These are phyloP conservation scores for Endotrypanum monterogeii DNA, from an alignment of 208 protist genomes.

Conservation along the genomic window DNA sequence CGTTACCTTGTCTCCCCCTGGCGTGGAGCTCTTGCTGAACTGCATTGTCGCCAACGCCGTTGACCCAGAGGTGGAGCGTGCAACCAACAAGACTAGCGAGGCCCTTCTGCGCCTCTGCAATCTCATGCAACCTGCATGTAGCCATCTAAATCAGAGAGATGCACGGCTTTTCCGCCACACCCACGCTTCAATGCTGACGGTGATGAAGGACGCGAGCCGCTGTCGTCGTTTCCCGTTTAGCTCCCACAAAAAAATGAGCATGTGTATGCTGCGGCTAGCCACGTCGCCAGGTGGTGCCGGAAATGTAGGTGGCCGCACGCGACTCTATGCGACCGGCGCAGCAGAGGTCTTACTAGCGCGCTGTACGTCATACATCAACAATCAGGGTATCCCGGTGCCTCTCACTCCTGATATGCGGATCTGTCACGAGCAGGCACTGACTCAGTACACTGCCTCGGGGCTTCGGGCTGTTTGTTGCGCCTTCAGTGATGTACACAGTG, in stretches of 20 bases:
- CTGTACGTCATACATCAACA: conserved; percentile 44
- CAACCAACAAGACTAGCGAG: conserved; percentile 74
- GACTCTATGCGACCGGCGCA: conserved; percentile 61
- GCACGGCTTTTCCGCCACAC: conserved; percentile 28
- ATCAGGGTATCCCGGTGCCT: conserved; percentile 35
- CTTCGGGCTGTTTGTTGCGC: conserved; percentile 80
- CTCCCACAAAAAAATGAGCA: conserved; percentile 73
- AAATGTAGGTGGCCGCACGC: conserved; percentile 21
- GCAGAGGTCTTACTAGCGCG: conserved; percentile 64
- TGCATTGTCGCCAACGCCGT: conserved; percentile 64
- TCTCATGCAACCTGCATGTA: conserved; percentile 12
- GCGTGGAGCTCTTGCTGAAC: conserved; percentile 54
- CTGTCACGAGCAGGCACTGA: conserved; percentile 47
- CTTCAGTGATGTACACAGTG: conserved; percentile 36
- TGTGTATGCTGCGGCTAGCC: conserved; percentile 45
- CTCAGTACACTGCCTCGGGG: conserved; percentile 49
- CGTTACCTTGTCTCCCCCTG: conserved; percentile 28
- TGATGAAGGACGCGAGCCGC: conserved; percentile 44
- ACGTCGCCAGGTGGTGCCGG: background rate
- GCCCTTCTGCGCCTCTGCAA: conserved; percentile 52
- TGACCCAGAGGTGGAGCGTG: conserved; percentile 57
- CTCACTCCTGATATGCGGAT: conserved; percentile 40
- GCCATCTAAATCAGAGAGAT: conserved; percentile 11
- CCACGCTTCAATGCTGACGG: conserved; percentile 26
- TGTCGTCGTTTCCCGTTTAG: conserved; percentile 72